phyloP scores from a whole-genome alignment of 1,284 basidiomycete genomes.

The Naganishia albida region DNA sequence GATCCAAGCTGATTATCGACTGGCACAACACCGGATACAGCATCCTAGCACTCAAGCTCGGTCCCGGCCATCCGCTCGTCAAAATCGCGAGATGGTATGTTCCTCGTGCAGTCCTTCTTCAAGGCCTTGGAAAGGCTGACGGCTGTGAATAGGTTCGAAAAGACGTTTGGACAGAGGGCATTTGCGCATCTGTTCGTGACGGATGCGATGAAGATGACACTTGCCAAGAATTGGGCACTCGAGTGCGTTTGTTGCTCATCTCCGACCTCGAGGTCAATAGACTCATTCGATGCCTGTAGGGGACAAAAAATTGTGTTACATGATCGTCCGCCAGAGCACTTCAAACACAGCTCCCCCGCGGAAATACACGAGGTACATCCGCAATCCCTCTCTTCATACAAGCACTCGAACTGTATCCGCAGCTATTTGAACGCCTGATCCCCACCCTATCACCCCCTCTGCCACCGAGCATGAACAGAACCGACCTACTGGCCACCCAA shows the following conservation, averaged over 20 bases:
- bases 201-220: constrained; percentile 72
- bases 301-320: constrained; percentile 76
- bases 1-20: constrained; percentile 88
- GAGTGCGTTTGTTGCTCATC: constrained; percentile 59
- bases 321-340: constrained; percentile 81
- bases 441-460: constrained; percentile 41
- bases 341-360: constrained; percentile 67
- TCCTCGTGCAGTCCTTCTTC: neutral
- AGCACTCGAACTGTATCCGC: constrained; percentile 49
- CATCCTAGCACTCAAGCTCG: constrained; percentile 81
- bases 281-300: constrained; percentile 56
- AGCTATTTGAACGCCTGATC: constrained; percentile 64
- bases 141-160: constrained; percentile 69
- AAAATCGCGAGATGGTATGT: constrained; percentile 69
- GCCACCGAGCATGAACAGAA: constrained; percentile 49
- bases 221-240: constrained; percentile 74
- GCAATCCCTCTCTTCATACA: neutral
- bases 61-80: constrained; percentile 68
- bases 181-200: constrained; percentile 95
- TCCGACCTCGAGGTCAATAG: neutral
- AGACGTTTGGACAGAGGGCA: constrained; percentile 72
- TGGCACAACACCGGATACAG: constrained; percentile 99
- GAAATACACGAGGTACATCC: constrained; percentile 70
- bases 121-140: too few species aligned
- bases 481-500: constrained; percentile 49